Evolutionary conservation across 2,329 filamentous ascomycete species (phyloP).

Genomic region (Aotearoamyces nothofagi): DNA sequence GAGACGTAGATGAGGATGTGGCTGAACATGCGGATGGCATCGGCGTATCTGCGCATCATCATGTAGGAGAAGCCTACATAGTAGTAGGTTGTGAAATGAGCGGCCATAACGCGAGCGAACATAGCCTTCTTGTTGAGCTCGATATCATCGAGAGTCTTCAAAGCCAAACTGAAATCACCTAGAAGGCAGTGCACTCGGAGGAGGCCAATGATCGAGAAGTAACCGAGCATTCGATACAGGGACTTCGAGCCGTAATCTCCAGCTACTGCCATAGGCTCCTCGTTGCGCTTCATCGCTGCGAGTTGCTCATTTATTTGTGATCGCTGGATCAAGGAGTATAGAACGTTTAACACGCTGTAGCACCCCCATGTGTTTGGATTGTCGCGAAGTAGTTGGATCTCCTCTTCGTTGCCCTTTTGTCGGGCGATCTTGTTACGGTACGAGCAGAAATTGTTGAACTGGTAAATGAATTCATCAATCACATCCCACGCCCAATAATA

Average conservation of each 20-base stretch:
- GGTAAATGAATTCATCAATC: constrained; percentile 99
- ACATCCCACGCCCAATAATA: constrained; percentile 99
- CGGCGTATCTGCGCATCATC: constrained; percentile 99
- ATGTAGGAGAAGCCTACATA: constrained; percentile 99
- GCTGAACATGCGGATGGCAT: constrained; percentile 99
- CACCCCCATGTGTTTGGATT: constrained; percentile 99
- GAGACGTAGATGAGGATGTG: constrained; percentile 99
- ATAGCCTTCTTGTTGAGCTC: constrained; percentile 99
- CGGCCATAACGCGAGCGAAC: constrained; percentile 98
- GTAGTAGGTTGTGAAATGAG: constrained; percentile 99
- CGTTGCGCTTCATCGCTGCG: constrained; percentile 82
- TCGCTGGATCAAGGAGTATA: constrained; percentile 96
- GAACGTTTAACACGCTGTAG: constrained; percentile 97
- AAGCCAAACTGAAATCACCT: constrained; percentile 91
- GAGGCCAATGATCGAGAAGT: constrained; percentile 97
- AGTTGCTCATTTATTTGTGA: constrained; percentile 98
- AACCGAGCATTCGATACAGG: constrained; percentile 95
- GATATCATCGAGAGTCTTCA: constrained; percentile 98
- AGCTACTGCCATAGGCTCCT: constrained; percentile 75
- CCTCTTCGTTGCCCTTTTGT: constrained; percentile 73
- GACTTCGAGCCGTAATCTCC: constrained; percentile 92
- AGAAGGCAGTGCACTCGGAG: constrained; percentile 91
- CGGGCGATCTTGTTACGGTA: constrained; percentile 88
- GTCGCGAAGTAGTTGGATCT: constrained; percentile 79
- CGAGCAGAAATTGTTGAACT: constrained; percentile 98